Percentiles rank a stretch among this genome's conserved stretches.
Evolutionary conservation across 257 asterid species (phyloP).

Genomic region (Gentiana dahurica): DNA sequence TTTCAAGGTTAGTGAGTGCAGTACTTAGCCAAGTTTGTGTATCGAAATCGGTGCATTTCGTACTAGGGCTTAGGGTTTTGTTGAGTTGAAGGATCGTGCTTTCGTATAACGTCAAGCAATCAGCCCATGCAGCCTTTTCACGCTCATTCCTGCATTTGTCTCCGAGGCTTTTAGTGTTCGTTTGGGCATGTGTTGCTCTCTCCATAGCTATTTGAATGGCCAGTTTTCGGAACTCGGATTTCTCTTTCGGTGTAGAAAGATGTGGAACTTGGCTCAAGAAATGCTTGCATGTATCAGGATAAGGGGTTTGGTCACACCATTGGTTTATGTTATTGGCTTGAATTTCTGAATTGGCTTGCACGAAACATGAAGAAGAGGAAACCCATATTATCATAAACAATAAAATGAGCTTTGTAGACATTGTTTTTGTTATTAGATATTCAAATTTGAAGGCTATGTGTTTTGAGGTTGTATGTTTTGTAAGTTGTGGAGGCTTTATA

Average conservation of each 20-base stretch:
- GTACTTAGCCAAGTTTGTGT: conserved; percentile 72
- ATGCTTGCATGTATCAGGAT: conserved; percentile 56
- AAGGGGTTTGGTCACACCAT: conserved; percentile 74
- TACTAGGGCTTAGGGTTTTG: conserved; percentile 32
- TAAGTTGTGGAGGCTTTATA: conserved; percentile 6
- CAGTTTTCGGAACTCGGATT: conserved; percentile 37
- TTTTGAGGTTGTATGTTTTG: background rate
- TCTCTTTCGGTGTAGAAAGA: conserved; percentile 17
- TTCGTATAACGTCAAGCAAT: conserved; percentile 48
- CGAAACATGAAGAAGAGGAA: conserved; percentile 16
- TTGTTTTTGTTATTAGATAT: background rate
- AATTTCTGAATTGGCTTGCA: conserved; percentile 4
- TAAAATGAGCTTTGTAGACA: conserved; percentile 13
- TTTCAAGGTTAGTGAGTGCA: conserved; percentile 61
- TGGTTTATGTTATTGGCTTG: conserved; percentile 12
- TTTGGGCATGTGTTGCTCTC: conserved; percentile 30
- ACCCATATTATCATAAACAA: conserved; percentile 11
- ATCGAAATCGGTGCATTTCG: conserved; percentile 43
- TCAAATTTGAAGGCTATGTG: background rate
- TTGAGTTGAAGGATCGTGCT: conserved; percentile 43
- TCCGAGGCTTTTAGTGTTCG: conserved; percentile 32
- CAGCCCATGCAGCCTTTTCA: conserved; percentile 67
- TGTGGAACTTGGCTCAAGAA: conserved; percentile 25
- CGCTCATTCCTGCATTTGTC: conserved; percentile 30
- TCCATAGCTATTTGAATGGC: conserved; percentile 37